These are phyloP conservation scores for Toxoplasma gondii DNA, from an alignment of 169 alveolate genomes.

Conservation along the genomic window DNA sequence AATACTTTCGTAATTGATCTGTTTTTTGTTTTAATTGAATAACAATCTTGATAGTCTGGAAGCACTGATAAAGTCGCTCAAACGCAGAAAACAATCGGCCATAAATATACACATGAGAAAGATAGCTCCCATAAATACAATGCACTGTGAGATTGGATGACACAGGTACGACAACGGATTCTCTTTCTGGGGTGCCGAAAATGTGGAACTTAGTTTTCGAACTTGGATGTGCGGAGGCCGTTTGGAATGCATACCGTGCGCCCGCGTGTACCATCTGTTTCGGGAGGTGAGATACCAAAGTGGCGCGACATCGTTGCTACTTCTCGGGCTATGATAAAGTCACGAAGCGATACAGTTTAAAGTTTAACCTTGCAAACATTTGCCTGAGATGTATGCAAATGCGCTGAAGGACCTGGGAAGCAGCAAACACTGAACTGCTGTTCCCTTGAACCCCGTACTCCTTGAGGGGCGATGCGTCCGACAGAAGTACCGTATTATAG, in stretches of 20 bases:
- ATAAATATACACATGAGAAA: too few species aligned
- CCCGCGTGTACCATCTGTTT: conserved; percentile 74
- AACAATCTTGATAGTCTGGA: too few species aligned
- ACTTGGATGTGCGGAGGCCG: conserved; percentile 79
- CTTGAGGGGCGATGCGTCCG: too few species aligned
- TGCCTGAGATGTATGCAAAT: background rate
- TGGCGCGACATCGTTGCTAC: conserved; percentile 55
- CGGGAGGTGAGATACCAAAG: conserved; percentile 53
- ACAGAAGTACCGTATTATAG: too few species aligned
- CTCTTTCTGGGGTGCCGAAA: conserved; percentile 77
- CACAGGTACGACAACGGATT: conserved; percentile 72
- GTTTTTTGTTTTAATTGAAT: too few species aligned
- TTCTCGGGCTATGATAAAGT: background rate
- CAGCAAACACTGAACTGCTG: too few species aligned
- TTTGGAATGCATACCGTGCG: conserved; percentile 77
- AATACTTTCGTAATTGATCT: too few species aligned
- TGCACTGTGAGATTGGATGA: background rate
- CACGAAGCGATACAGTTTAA: background rate
- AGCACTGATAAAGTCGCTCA: too few species aligned
- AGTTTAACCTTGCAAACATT: background rate
- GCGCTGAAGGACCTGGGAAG: background rate
- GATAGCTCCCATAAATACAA: too few species aligned
- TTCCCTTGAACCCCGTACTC: too few species aligned
- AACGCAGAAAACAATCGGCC: too few species aligned
- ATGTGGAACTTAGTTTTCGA: conserved; percentile 75